Conservation (phyloP, 75 land plant genomes). For the Chamaecyparis obtusa region DNA sequence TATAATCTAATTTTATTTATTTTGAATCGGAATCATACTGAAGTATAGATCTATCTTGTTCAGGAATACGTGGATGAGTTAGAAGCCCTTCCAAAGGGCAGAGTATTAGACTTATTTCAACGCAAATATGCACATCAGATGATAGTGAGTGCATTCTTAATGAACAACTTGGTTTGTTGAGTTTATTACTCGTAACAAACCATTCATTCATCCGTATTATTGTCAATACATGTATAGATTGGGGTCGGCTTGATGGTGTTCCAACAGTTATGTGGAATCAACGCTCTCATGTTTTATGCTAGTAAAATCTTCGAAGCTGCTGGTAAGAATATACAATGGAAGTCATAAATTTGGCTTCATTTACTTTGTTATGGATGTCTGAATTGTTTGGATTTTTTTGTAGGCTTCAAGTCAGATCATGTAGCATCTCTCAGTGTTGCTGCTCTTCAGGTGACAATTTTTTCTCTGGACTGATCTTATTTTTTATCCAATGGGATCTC, state of each 20-base stretch:
- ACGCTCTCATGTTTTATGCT: slow-evolving; percentile 35
- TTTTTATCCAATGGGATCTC: no score
- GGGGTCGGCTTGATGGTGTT: slow-evolving; percentile 28
- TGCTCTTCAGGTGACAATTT: slow-evolving; percentile 19
- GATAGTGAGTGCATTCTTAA: slow-evolving; percentile 14
- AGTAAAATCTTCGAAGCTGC: slow-evolving; percentile 24
- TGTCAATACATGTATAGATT: slow-evolving; percentile 15
- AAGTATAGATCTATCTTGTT: background rate
- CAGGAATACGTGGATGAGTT: slow-evolving; percentile 15
- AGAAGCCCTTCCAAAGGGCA: slow-evolving; percentile 26
- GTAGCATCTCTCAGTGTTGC: slow-evolving; percentile 14
- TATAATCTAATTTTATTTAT: background rate
- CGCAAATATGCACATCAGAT: slow-evolving; percentile 33
- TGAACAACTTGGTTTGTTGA: background rate
- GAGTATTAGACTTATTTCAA: slow-evolving; percentile 47
- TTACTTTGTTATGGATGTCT: background rate
- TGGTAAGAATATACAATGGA: slow-evolving; percentile 17
- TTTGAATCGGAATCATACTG: background rate
- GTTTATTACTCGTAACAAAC: background rate
- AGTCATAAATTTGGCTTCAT: background rate
- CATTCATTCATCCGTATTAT: slow-evolving; percentile 6
- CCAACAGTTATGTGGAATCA: slow-evolving; percentile 31
- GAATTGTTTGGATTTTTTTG: background rate
- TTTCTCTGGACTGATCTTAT: background rate
- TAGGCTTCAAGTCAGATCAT: slow-evolving; percentile 16